These are phyloP conservation scores for Sphagnum contortum DNA, from an alignment of 225 moss, liverwort and hornwort genomes.

Conservation along the genomic window DNA sequence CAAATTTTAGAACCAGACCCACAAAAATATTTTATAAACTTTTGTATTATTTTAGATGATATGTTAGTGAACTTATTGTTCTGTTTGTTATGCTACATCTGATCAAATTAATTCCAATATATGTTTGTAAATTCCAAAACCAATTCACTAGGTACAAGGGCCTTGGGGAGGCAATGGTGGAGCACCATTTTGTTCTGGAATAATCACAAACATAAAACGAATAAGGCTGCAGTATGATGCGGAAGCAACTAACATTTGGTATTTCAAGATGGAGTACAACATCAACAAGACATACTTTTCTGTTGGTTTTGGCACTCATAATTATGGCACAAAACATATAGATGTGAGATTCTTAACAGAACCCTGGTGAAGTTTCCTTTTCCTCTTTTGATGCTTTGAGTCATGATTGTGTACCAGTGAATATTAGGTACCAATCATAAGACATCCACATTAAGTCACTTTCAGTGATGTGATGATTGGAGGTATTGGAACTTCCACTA, in stretches of 20 bases:
- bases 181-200: neutral
- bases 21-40: too few relatives aligned
- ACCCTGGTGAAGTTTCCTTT: neutral
- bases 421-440: too few relatives aligned
- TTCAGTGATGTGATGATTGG: too few relatives aligned
- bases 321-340: neutral
- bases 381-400: too few relatives aligned
- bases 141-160: conserved; percentile 6
- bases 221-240: neutral
- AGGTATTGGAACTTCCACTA: too few relatives aligned
- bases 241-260: neutral
- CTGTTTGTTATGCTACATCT: neutral
- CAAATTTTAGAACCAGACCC: too few relatives aligned
- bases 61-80: neutral
- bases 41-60: neutral
- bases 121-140: neutral
- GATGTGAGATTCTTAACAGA: neutral
- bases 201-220: neutral
- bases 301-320: neutral
- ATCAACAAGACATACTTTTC: neutral
- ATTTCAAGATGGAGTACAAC: conserved; percentile 2
- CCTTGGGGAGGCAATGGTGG: conserved; percentile 8
- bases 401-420: too few relatives aligned
- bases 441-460: too few relatives aligned
- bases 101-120: neutral